phyloP scores from a whole-genome alignment of 768 basidiomycete genomes.

The Lactarius trivialis region DNA sequence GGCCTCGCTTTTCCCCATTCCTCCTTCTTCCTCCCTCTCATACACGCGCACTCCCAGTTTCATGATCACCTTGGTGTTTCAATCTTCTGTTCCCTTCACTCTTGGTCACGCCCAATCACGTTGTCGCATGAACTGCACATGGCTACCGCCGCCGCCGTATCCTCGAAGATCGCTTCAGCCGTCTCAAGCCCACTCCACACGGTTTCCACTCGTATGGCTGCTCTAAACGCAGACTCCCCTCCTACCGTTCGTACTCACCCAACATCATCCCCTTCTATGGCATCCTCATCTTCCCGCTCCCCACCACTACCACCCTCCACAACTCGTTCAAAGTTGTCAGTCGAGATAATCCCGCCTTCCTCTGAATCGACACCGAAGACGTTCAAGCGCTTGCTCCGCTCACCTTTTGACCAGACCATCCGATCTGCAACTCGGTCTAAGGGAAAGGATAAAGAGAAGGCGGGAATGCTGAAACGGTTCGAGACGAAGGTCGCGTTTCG shows the following conservation, averaged over 20 bases:
- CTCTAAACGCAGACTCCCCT: conserved; percentile 12
- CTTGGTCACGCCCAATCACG: neutral
- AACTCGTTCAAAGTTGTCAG: neutral
- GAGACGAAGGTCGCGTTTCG: conserved; percentile 31
- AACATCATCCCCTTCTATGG: neutral
- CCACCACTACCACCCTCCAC: conserved; percentile 29
- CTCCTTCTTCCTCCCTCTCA: neutral
- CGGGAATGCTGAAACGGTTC: conserved; percentile 41
- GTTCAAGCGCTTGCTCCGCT: conserved; percentile 55
- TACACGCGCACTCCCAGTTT: neutral
- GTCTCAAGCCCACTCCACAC: conserved; percentile 42
- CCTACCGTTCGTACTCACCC: neutral
- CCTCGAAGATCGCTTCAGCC: conserved; percentile 33
- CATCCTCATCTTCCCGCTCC: conserved; percentile 30
- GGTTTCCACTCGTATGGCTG: conserved; percentile 32
- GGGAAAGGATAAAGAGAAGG: conserved; percentile 27
- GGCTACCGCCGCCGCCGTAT: conserved; percentile 39
- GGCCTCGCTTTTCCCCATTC: neutral
- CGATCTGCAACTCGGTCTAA: conserved; percentile 57
- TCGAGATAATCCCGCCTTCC: neutral
- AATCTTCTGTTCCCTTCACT: neutral
- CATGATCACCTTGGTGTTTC: neutral
- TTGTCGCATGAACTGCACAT: conserved; percentile 32
- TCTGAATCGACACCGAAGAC: conserved; percentile 41
- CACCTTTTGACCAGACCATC: conserved; percentile 60